A percentile compares a stretch with the other conserved stretches of the same genome.
phyloP scores from a whole-genome alignment of 345 rosid genomes.

The Salix caprea region DNA sequence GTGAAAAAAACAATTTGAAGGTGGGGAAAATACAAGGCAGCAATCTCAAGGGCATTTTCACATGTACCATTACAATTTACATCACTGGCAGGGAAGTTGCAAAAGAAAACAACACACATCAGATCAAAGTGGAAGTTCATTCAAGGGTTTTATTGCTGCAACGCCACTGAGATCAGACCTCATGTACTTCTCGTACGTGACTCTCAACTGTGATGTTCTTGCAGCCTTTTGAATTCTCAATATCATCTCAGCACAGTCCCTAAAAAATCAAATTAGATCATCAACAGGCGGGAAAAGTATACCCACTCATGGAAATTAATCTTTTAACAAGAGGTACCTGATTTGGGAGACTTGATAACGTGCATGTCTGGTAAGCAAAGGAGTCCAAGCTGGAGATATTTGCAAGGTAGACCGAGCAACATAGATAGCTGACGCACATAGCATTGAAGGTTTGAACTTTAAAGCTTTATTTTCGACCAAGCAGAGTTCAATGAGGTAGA shows the following conservation, averaged over 20 bases:
- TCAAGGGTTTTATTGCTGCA: constrained; percentile 62
- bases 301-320: background rate
- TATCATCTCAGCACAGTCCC: constrained; percentile 84
- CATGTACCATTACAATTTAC: background rate
- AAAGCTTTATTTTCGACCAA: constrained; percentile 79
- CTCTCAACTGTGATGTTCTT: constrained; percentile 48
- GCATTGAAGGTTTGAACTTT: constrained; percentile 68
- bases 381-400: constrained; percentile 68
- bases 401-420: constrained; percentile 73
- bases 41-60: background rate
- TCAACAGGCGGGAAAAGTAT: background rate
- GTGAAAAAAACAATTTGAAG: background rate
- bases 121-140: constrained; percentile 33
- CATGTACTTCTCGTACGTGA: constrained; percentile 70
- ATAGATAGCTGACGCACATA: constrained; percentile 87
- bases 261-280: constrained; percentile 16
- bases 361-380: constrained; percentile 57
- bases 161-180: constrained; percentile 42
- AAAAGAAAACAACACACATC: no score
- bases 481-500: constrained; percentile 77
- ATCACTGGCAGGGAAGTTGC: no score
- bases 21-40: background rate
- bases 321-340: constrained; percentile 36
- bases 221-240: constrained; percentile 69
- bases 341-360: constrained; percentile 56